These are phyloP conservation scores for Gelatoporia subvermispora DNA, from an alignment of 768 basidiomycete species.

Conservation along the genomic window DNA sequence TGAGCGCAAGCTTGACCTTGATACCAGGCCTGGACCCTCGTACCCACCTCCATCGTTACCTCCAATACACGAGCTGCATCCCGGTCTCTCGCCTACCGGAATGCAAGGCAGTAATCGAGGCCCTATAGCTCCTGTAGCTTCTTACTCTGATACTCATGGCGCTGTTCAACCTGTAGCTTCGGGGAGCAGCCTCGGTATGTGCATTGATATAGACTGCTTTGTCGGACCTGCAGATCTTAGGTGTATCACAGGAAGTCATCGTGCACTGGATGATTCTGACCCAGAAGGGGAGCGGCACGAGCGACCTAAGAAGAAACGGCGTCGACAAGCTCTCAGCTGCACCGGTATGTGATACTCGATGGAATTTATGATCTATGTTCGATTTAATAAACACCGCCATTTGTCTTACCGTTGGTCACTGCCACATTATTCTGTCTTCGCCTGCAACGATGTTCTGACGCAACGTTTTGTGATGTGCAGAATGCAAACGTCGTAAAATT, in stretches of 20 bases:
- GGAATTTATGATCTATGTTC: no score
- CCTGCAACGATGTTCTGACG: slow-evolving; percentile 3
- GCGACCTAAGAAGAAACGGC: slow-evolving; percentile 78
- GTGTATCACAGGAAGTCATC: slow-evolving; percentile 20
- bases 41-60: slow-evolving; percentile 37
- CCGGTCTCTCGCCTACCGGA: slow-evolving; percentile 54
- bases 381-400: no score
- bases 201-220: background rate
- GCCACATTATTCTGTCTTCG: slow-evolving; percentile 8
- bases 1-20: slow-evolving; percentile 3
- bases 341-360: slow-evolving; percentile 51
- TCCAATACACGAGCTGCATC: slow-evolving; percentile 65
- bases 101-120: slow-evolving; percentile 10
- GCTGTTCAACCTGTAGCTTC: slow-evolving; percentile 13
- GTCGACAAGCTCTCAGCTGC: slow-evolving; percentile 79
- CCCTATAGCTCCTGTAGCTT: slow-evolving; percentile 14
- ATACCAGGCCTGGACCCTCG: slow-evolving; percentile 15
- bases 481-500: slow-evolving; percentile 85
- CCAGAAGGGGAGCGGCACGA: slow-evolving; percentile 48
- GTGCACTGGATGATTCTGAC: slow-evolving; percentile 49
- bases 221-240: background rate
- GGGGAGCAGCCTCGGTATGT: slow-evolving; percentile 15
- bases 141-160: slow-evolving; percentile 19
- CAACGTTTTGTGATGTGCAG: slow-evolving; percentile 31
- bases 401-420: no score